Base-by-base conservation (phyloP, 306 rosid species). In the Prosopis cineraria region DNA sequence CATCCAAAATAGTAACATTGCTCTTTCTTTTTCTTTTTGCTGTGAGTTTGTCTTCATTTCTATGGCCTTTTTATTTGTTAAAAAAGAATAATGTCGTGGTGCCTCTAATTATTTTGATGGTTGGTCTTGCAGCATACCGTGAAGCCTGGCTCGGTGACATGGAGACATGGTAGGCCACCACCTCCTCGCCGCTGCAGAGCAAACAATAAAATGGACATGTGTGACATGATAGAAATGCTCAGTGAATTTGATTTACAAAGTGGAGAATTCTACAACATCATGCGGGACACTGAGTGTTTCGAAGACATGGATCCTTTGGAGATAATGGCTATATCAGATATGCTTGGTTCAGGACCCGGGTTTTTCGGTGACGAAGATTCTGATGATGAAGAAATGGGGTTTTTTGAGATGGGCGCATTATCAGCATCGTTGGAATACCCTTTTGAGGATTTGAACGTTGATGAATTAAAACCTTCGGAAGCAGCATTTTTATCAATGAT, bases 81-180 rank as follows among this genome's bases (percentile, higher is more conserved):
- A 30, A 1, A 44, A 60, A 29, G 10, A 6, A 17, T 34, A 1
- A n/a, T 5, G 5, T 50, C 30, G 8, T 72, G 24, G 24, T 33
- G 17, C 17, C 33, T 41, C 58, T 44, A 25, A 11, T 72, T 45
- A 39, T 47, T 50, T 72, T 53, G 45, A 53, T 72, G 37, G 74
- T 33, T 76, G 48, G 79, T 83, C 71, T 40, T 84, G 58, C 20
- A 86, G 89, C 89, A 86, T 56, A 83, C 74, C 30, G 85, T 77
- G 73, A 86, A 80, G 81, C 85, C 81, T 36, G 89, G 89, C 47
- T 86, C 89, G 0, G 74, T 73, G 74, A 64, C 78, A 45, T 63
- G 84, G 83, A 70, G 29, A 69, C 83, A 80, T 53, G 27, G 48
- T 34, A 83, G 74, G 81, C 89, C 83, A 14, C 87, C 85, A 19